Evolutionary conservation across 345 rosid genomes (phyloP), one percentile per base, ranked within the genome.

Genomic region (Eucalyptus marginata): DNA sequence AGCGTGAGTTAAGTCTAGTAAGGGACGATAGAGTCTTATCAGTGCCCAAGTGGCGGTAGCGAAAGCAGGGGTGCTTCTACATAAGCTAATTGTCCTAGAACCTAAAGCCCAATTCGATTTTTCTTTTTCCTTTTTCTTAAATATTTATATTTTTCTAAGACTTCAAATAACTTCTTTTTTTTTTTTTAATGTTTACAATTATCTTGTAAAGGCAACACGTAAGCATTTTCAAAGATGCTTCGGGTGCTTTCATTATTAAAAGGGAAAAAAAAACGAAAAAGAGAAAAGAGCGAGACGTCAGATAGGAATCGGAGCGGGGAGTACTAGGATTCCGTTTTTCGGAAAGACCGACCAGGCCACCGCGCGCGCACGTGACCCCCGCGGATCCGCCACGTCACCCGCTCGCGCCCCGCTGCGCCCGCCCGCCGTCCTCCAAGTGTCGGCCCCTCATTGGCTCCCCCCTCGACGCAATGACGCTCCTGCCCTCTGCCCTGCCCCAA

Each of bases 31-130:
- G 7, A 33, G 44, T 40, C 43, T 8, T 33, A 64, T 4, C 9
- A 7, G 2, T 13, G 71, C 71, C 13, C 7, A 9, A 36, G 18
- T 0, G 3, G 10, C 3, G 1, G 12, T 1, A 22, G 80, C 59
- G 11, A 2, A 56, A 24, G 59, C 27, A 56, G 11, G 4, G 80
- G 44, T 13, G 22, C 13, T 33, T 33, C 25, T 33, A 9, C 80
- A 2, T 33, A 7, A 7, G 80, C 43, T 68, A 31, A 20, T 33
- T 3, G 40, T 33, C 25, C 7, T 68, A 1, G 13, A 33, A 68
- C 24, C 8, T 24, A 56, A 24, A 56, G 29, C 62, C 24, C 11
- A 71, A 66, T 14, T 66, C 2, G 22, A 31, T 7, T 7, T 68
- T 17, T 68, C 24, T 4, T 68, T 9, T 33, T 66, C 9, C 10